Base-by-base conservation (phyloP, 73 alveolate genomes). In the Stentor roeselii region DNA sequence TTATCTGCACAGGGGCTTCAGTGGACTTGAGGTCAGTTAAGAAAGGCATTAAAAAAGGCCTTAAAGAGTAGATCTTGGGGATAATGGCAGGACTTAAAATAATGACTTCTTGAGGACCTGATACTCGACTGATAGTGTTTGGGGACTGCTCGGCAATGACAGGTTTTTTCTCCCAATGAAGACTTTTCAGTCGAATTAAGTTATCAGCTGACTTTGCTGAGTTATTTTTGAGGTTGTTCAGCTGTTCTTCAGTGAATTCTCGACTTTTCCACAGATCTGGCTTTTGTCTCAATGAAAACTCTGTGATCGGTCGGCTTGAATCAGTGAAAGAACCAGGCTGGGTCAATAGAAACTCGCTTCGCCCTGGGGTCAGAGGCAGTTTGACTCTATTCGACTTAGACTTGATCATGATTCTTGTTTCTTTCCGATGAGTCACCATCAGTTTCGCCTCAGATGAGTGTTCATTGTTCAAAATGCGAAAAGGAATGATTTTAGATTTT, bases 361-460 rank as follows among this genome's bases (percentile, higher is more conserved):
- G 6, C 30, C 21, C 21, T 50, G 67, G 67, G 6, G 67, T 11
- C 30, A 50, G 30, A 50, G 30, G 21, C 21, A 21, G 21, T 50
- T 50, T 6, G 80, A 32, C 80, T 1, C 27, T 14, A 40, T n/a
- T 15, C 1, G 1, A 15, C 34, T 15, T n/a, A 30, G 80, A 67
- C 0, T 21, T 21, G 3, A 67, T 32, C 14, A n/a, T 21, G 34
- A 67, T 67, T 67, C 80, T n/a, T 36, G 37, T 27, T 40, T 67
- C 80, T 67, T 67, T 67, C 21, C 80, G 80, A 32, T n/a, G 14
- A 21, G 80, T 67, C 37, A 67, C 80, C n/a, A 67, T 21, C 2
- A 67, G 80, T 2, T 67, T 21, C 42, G 80, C 37, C 14, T 67
- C 80, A 27, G 14, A 14, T 1, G 37, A 30, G 1, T 36, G 80